These are phyloP conservation scores for Epichloe typhina DNA, from an alignment of 2,329 filamentous ascomycete species.

Conservation along the genomic window DNA sequence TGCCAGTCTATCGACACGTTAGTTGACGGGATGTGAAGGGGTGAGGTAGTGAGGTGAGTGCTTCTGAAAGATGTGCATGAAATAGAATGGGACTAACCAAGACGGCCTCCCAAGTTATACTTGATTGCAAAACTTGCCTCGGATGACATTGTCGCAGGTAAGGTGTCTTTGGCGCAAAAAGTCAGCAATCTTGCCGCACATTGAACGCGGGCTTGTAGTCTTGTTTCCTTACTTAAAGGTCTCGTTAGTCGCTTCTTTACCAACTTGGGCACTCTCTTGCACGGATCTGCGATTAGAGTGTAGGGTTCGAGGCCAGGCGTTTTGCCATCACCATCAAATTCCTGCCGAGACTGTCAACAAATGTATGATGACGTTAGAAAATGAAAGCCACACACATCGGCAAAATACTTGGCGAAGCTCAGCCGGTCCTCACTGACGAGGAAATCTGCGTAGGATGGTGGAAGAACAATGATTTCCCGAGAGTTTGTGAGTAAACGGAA, in stretches of 20 bases:
- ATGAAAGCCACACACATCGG: constrained; percentile 1
- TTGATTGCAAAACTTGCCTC: constrained; percentile 6
- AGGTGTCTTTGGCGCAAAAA: neutral
- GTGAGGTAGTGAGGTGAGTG: too few species aligned
- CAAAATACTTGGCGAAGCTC: constrained; percentile 7
- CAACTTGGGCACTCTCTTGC: constrained; percentile 5
- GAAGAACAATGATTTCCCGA: constrained; percentile 6
- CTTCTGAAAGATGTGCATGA: too few species aligned
- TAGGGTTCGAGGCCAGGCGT: constrained; percentile 7
- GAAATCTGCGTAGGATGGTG: constrained; percentile 5
- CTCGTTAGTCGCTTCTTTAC: constrained; percentile 7
- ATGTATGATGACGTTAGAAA: neutral
- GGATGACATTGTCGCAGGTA: constrained; percentile 5
- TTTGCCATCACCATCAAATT: constrained; percentile 7
- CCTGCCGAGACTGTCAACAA: neutral
- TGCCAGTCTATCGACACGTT: constrained; percentile 4
- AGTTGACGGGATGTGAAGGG: neutral
- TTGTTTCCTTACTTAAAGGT: constrained; percentile 2
- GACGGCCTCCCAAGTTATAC: constrained; percentile 1
- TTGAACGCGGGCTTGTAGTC: neutral
- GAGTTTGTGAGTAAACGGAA: constrained; percentile 8
- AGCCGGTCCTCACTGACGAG: constrained; percentile 3
- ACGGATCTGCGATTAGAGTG: constrained; percentile 5
- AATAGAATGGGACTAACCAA: neutral
- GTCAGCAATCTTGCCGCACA: neutral